Evolutionary conservation across 352 stramenopile genomes (phyloP), one percentile per base, ranked within the genome.

Genomic region (Paralagenidium karlingii): DNA sequence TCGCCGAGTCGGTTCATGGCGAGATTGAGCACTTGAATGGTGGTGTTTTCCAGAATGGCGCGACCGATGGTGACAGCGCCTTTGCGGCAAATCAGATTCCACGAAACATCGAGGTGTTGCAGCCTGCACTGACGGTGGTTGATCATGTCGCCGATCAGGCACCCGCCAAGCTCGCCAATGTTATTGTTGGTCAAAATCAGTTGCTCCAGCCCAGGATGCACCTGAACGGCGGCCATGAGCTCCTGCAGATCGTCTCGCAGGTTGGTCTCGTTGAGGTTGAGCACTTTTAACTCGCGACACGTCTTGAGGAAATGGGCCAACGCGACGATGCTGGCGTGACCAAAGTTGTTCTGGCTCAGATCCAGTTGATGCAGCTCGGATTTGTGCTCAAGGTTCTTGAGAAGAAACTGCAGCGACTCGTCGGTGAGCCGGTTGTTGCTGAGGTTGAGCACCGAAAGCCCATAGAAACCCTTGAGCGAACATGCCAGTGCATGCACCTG

Each of bases 1-100:
- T 86, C 73, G 3, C 68, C 56, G 27, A 70, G 82, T 0, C 68
- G 63, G 24, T 86, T 86, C 73, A 86, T 86, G 11, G 68, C 60
- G 27, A 86, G 47, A 1, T 74, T 57, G 5, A 86, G 49, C 3
- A 34, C 58, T 18, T 38, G 40, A 1, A 86, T 34, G 4, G 56
- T 63, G 0, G 48, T 60, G 26, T 83, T 86, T 0, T 58, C 68
- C 3, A 60, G 54, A 42, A 86, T 47, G 3, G 73, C 71, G 1
- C 53, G 53, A 0, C 73, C 73, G 36, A 86, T 60, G 0, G 63
- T 63, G 10, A 67, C 60, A 0, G 68, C 68, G 3, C 73, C 73
- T 16, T 25, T 40, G 2, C 51, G 53, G 47, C 73, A 67, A 30
- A 86, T 82, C 24, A 62, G 54, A 53, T 86, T 86, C 73, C 73